Conservation (phyloP, 805 yeast species). For the Schwanniomyces pseudopolymorphus region DNA sequence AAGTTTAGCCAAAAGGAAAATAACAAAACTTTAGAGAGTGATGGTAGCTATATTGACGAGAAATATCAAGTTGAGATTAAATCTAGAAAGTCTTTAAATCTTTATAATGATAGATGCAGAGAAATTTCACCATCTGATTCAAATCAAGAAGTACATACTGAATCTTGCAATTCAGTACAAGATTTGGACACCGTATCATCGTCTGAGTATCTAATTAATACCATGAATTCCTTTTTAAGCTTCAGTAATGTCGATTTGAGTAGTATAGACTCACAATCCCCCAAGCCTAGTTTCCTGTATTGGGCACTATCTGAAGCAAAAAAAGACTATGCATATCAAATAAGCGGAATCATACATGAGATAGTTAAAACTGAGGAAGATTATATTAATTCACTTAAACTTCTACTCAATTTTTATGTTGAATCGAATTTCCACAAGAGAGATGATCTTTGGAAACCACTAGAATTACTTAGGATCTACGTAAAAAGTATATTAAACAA, state of each 20-base stretch:
- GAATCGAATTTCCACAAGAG: constrained; percentile 33
- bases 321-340: background rate
- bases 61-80: background rate
- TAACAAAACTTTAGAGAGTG: too few relatives aligned
- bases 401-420: constrained; percentile 44
- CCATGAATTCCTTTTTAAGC: background rate
- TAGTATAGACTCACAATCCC: constrained; percentile 14
- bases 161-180: background rate
- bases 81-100: background rate
- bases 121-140: background rate
- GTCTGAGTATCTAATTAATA: background rate
- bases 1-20: background rate
- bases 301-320: constrained; percentile 13
- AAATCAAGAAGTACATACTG: background rate
- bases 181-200: background rate
- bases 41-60: background rate
- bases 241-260: constrained; percentile 2
- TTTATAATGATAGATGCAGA: background rate
- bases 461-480: constrained; percentile 5
- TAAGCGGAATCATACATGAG: constrained; percentile 41
- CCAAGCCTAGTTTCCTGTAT: constrained; percentile 16
- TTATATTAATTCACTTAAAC: constrained; percentile 45
- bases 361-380: constrained; percentile 47
- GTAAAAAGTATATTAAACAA: constrained; percentile 17
- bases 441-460: constrained; percentile 18